Evolutionary conservation across 176 grass and related monocot genomes (phyloP).

Genomic region (Carex myosuroides): DNA sequence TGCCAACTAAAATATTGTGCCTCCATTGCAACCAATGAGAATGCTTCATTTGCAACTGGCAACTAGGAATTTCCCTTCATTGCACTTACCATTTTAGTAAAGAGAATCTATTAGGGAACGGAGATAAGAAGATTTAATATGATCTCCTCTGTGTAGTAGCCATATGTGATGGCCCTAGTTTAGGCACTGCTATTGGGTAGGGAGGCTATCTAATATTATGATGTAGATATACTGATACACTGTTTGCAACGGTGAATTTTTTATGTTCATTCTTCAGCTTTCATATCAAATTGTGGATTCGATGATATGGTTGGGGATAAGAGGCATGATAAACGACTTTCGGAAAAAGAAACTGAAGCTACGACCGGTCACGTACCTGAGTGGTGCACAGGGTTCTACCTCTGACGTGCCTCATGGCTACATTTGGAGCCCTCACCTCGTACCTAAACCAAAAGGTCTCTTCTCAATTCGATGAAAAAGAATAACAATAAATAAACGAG

Average conservation of each 20-base stretch:
- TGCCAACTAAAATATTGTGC: neutral
- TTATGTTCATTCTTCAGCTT: slow-evolving; percentile 46
- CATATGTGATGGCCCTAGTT: neutral
- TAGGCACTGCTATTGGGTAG: neutral
- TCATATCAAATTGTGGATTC: slow-evolving; percentile 87
- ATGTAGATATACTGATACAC: slow-evolving; percentile 1
- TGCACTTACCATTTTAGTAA: neutral
- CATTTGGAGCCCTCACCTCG: slow-evolving; percentile 87
- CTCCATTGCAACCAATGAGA: neutral
- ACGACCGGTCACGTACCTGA: slow-evolving; percentile 74
- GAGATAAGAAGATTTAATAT: neutral
- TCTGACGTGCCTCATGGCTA: slow-evolving; percentile 76
- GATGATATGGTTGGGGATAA: slow-evolving; percentile 83
- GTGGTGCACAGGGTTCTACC: slow-evolving; percentile 50
- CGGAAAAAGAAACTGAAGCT: slow-evolving; percentile 67
- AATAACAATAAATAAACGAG: slow-evolving; percentile 9
- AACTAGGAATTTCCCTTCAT: neutral
- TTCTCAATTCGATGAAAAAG: neutral
- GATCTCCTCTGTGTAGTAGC: neutral
- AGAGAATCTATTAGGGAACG: neutral
- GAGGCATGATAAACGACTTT: slow-evolving; percentile 81
- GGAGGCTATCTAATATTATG: neutral
- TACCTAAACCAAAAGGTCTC: slow-evolving; percentile 74
- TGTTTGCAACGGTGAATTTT: neutral
- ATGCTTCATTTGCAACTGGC: neutral